Percentiles rank a stretch among this genome's conserved stretches.
Evolutionary conservation across 305 asterid species (phyloP).

Genomic region (Ruellia speciosa): DNA sequence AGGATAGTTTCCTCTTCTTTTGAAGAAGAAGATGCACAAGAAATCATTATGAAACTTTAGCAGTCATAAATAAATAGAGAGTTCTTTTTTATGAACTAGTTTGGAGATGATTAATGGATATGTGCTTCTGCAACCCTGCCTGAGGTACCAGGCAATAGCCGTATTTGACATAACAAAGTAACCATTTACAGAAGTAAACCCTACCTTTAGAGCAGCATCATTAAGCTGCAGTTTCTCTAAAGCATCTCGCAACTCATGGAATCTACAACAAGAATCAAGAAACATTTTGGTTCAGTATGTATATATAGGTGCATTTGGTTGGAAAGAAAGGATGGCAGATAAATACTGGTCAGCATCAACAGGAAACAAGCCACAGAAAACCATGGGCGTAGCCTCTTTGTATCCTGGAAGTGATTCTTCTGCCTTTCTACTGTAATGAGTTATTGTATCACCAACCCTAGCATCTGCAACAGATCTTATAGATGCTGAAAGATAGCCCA

Average conservation of each 20-base stretch:
- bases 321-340: constrained; percentile 22
- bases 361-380: constrained; percentile 96
- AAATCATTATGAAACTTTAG: not conserved
- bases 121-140: not conserved
- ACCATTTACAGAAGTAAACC: constrained; percentile 14
- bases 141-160: not conserved
- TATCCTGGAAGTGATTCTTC: constrained; percentile 87
- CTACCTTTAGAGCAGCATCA: constrained; percentile 96
- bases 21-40: not conserved
- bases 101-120: not conserved
- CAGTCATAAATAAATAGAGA: not conserved
- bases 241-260: constrained; percentile 90
- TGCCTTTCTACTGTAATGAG: constrained; percentile 72
- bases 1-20: not conserved
- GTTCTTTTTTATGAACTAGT: too few species aligned
- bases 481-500: constrained; percentile 91
- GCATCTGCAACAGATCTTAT: constrained; percentile 98
- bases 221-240: constrained; percentile 91
- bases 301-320: constrained; percentile 7
- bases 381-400: constrained; percentile 98
- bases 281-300: constrained; percentile 17
- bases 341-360: constrained; percentile 91
- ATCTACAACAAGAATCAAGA: constrained; percentile 40
- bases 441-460: constrained; percentile 96
- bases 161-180: constrained; percentile 1